Conservation (phyloP, 2,329 filamentous ascomycete genomes). For the Neofusicoccum parvum region DNA sequence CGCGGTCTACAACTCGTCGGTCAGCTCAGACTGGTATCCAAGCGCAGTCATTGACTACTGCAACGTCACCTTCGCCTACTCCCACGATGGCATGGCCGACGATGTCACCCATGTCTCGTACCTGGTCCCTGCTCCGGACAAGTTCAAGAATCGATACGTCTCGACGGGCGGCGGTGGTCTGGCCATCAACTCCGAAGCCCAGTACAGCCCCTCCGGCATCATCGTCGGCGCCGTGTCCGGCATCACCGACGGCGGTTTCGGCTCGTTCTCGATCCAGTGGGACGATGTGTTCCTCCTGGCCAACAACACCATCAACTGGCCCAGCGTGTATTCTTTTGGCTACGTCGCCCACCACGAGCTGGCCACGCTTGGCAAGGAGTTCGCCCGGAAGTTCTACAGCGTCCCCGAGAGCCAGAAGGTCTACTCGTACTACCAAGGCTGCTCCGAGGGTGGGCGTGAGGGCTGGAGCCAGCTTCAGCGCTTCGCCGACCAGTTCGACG, state of each 20-base stretch:
- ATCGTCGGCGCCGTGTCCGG: slow-evolving; percentile 52
- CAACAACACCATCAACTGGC: slow-evolving; percentile 56
- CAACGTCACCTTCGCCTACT: slow-evolving; percentile 51
- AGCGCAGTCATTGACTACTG: slow-evolving; percentile 43
- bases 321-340: slow-evolving; percentile 52
- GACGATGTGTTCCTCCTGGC: slow-evolving; percentile 34
- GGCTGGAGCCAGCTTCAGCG: slow-evolving; percentile 55
- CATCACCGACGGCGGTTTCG: slow-evolving; percentile 55
- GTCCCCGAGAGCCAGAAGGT: slow-evolving; percentile 28
- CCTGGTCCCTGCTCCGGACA: slow-evolving; percentile 47
- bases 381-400: slow-evolving; percentile 46
- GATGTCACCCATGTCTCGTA: slow-evolving; percentile 37
- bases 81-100: slow-evolving; percentile 41
- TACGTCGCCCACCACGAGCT: slow-evolving; percentile 58
- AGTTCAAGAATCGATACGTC: slow-evolving; percentile 50
- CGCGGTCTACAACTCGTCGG: slow-evolving; percentile 37
- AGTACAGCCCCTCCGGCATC: slow-evolving; percentile 44
- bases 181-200: slow-evolving; percentile 45
- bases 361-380: slow-evolving; percentile 50
- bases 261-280: slow-evolving; percentile 46
- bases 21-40: slow-evolving; percentile 29
- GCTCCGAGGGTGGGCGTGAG: slow-evolving; percentile 57
- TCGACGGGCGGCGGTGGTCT: slow-evolving; percentile 51
- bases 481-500: slow-evolving; percentile 52
- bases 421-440: slow-evolving; percentile 57